phyloP scores from a whole-genome alignment of 2,329 filamentous ascomycete genomes.

The Ophiostoma pallidulum region DNA sequence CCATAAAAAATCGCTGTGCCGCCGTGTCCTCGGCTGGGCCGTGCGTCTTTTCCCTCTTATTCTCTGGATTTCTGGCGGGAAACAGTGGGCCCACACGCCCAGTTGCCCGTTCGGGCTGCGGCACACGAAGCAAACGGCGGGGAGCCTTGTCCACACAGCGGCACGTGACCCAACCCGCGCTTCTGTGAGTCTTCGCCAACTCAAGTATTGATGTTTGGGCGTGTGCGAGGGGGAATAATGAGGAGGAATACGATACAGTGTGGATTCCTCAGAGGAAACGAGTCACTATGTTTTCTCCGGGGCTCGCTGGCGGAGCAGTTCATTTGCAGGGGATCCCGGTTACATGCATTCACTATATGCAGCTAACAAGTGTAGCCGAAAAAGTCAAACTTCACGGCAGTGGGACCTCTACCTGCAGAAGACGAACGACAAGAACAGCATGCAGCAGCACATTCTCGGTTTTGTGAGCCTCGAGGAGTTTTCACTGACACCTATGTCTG shows the following conservation, averaged over 20 bases:
- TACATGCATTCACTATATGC: conserved; percentile 6
- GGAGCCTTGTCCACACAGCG: not conserved
- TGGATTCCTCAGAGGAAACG: too few relatives aligned
- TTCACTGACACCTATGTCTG: too few relatives aligned
- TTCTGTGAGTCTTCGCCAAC: not conserved
- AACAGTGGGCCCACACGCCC: not conserved
- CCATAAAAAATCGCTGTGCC: conserved; percentile 1
- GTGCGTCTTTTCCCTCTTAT: conserved; percentile 11
- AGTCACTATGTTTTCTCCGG: too few relatives aligned
- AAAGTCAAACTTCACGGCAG: conserved; percentile 6
- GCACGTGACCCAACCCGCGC: not conserved
- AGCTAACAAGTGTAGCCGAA: not conserved
- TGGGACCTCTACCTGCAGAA: too few relatives aligned
- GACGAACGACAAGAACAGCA: not conserved
- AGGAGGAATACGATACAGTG: too few relatives aligned
- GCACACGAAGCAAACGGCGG: too few relatives aligned
- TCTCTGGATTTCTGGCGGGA: conserved; percentile 1
- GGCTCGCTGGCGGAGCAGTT: not conserved
- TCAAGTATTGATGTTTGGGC: too few relatives aligned
- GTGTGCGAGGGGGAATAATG: too few relatives aligned
- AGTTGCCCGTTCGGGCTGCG: too few relatives aligned
- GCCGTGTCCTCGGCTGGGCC: conserved; percentile 7
- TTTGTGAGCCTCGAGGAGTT: too few relatives aligned
- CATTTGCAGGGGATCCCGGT: not conserved
- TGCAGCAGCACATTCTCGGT: too few relatives aligned